Evolutionary conservation across 108 stramenopile genomes (phyloP).

Genomic region (Skeletonema menzelii): DNA sequence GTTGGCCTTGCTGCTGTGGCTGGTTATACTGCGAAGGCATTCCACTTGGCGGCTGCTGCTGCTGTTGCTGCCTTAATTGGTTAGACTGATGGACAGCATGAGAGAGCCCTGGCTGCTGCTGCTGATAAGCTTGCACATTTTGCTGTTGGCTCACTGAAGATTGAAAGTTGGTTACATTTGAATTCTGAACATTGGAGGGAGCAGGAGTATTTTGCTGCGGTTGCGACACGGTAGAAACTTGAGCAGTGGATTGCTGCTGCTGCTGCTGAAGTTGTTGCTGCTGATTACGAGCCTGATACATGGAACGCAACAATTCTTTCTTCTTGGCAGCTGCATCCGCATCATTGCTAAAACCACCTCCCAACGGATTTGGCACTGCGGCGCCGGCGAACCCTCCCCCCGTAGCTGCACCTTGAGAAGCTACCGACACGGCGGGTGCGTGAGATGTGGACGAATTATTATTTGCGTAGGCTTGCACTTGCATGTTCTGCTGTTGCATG

Average conservation of each 20-base stretch:
- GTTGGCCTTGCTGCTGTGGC: conserved; percentile 29
- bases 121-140: neutral
- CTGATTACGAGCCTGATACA: conserved; percentile 42
- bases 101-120: neutral
- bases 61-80: conserved; percentile 9
- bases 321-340: conserved; percentile 9
- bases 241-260: neutral
- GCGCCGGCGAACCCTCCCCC: neutral
- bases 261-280: neutral
- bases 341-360: neutral
- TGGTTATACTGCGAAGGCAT: conserved; percentile 11
- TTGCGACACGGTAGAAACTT: neutral
- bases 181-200: neutral
- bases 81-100: conserved; percentile 6
- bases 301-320: conserved; percentile 39
- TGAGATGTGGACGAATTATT: neutral
- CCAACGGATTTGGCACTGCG: neutral
- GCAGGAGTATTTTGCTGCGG: neutral
- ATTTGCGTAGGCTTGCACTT: neutral
- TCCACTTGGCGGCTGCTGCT: conserved; percentile 5
- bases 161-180: neutral
- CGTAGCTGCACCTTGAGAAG: neutral
- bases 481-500: neutral
- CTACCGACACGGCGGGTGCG: neutral
- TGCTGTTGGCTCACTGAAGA: neutral